Conservation (phyloP, 805 yeast species). For the Phaffomyces thermotolerans region DNA sequence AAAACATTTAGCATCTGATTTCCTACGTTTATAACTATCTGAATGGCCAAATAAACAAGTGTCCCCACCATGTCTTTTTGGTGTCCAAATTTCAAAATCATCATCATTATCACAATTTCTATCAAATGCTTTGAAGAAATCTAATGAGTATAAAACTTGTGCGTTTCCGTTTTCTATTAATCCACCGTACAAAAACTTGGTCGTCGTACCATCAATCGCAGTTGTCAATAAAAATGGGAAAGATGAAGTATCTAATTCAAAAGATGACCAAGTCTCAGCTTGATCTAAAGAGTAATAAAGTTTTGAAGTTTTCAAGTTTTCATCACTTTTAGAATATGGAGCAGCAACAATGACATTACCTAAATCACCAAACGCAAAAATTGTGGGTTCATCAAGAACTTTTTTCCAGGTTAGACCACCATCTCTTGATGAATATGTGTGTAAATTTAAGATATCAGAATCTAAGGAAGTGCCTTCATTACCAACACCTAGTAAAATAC, state of each 20-base stretch:
- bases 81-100: constrained; percentile 60
- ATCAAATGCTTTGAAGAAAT: constrained; percentile 51
- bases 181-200: constrained; percentile 52
- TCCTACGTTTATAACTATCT: constrained; percentile 60
- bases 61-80: constrained; percentile 34
- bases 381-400: constrained; percentile 43
- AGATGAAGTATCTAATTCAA: constrained; percentile 38
- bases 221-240: constrained; percentile 43
- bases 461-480: constrained; percentile 24
- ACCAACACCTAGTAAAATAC: constrained; percentile 38
- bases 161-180: constrained; percentile 5
- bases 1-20: constrained; percentile 56
- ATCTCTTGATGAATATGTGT: constrained; percentile 65
- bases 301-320: constrained; percentile 28
- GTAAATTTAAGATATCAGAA: constrained; percentile 16
- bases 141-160: constrained; percentile 32
- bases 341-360: constrained; percentile 68
- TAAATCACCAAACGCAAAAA: constrained; percentile 63
- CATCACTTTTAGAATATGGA: constrained; percentile 20
- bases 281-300: constrained; percentile 62
- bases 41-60: constrained; percentile 64
- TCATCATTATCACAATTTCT: constrained; percentile 28
- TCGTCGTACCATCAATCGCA: constrained; percentile 65
- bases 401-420: constrained; percentile 72
- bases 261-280: constrained; percentile 55